Base-by-base conservation (phyloP, 768 basidiomycete species). In the Zangia roseola region DNA sequence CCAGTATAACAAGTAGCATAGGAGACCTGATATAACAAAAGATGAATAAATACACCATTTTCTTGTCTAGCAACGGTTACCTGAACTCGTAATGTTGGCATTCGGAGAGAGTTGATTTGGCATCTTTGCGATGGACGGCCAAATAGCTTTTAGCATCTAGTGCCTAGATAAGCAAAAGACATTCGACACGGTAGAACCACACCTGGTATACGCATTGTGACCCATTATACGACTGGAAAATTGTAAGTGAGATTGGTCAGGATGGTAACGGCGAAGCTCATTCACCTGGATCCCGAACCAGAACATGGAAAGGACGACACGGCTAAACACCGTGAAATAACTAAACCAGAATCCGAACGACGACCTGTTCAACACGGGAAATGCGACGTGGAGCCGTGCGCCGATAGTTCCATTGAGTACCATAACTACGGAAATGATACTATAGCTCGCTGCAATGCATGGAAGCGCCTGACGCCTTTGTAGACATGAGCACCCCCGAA, bases 281-380 rank as follows among this genome's bases (percentile, higher is more conserved):
- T 37, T 47, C 40, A 81, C 84, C 74, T 86, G 86, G 20, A 89
- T 79, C 4, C 81, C 82, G 48, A 88, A 88, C 88, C 91, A 94
- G 69, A 94, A 88, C 77, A 91, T 81, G 36, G 87, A 75, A 16
- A 93, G 74, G 26, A 91, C 71, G 26, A 84, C 77, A 23, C 90
- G 81, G 55, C 87, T 90, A 49, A 93, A 67, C 25, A 94, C 85
- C 45, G 82, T 84, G 67, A 93, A 92, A 67, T 91, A 93, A 61
- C 88, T 88, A 58, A 93, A 79, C 82, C 87, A 93, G 71, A 91
- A 93, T 2, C 92, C 91, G 57, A 93, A 89, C 0, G 87, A 91
- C 2, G 91, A 90, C 21, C 91, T 77, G 54, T 85, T 88, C 16
- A 92, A 72, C 44, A 94, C 77, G n/a, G 65, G 65, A 63, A 92